Evolutionary conservation across 1,284 basidiomycete genomes (phyloP), one percentile per base, ranked within the genome.

Genomic region (Puccinia triticina): DNA sequence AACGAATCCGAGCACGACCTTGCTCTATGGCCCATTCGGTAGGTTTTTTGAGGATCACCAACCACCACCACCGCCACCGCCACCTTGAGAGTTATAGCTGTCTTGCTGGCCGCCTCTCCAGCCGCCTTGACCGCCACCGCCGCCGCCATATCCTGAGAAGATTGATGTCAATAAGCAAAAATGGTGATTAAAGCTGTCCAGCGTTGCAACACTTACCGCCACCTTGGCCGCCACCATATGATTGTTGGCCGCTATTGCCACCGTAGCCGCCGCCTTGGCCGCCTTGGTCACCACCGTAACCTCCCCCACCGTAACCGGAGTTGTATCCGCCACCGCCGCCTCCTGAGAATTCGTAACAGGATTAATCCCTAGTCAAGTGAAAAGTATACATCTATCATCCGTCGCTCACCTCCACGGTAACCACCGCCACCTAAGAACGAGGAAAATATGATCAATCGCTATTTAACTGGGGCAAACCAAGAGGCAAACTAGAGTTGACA

Each of bases 181-280:
- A n/a, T 18, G 26, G n/a, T 21, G 7, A 32, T 48, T 32, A 8
- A 18, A 34, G 32, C 23, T 32, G 16, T 5, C 1, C 10, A 34
- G 32, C 18, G 21, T 14, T 21, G 5, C 11, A 18, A 23, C 43
- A 77, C 76, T 77, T 48, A 77, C 76, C 76, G 66, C 61, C 76
- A 29, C 64, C 76, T 43, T 77, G 59, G n/a, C 43, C 61, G 4
- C 77, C 77, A 29, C 66, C 55, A 40, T 69, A 59, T 29, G 77
- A 64, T 40, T 59, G 46, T 10, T 80, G 11, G 37, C 43, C 64
- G n/a, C 81, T 85, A 23, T 84, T 83, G 73, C 85, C 86, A 79
- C 87, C 86, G 78, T 83, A 84, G 18, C 66, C 43, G 66, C 66
- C 66, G 66, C 43, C 37, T 12, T 69, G 34, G n/a, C 40, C 67